Conservation (phyloP, 2,329 filamentous ascomycete species). For the Neophaeococcomyces aloes region DNA sequence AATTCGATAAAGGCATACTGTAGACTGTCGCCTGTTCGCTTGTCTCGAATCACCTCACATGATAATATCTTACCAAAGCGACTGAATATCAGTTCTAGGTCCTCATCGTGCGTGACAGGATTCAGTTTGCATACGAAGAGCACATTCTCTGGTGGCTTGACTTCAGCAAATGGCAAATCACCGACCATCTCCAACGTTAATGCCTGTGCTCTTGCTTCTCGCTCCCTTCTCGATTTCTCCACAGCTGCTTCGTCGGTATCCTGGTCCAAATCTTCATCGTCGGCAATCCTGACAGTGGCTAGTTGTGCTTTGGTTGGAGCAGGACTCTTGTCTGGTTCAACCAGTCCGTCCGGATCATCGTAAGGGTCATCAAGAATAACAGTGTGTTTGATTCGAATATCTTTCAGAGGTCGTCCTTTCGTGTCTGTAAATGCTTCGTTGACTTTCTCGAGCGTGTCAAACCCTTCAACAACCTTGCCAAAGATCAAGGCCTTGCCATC, state of each 20-base stretch:
- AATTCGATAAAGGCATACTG: slow-evolving; percentile 99
- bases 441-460: slow-evolving; percentile 87
- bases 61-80: slow-evolving; percentile 92
- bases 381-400: slow-evolving; percentile 90
- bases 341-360: slow-evolving; percentile 64
- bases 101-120: slow-evolving; percentile 87
- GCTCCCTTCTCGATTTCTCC: slow-evolving; percentile 71
- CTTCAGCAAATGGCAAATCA: slow-evolving; percentile 91
- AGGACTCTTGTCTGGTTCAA: slow-evolving; percentile 70
- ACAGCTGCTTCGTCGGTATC: slow-evolving; percentile 69
- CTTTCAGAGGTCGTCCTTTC: slow-evolving; percentile 75
- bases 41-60: slow-evolving; percentile 91
- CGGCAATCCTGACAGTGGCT: slow-evolving; percentile 80
- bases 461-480: slow-evolving; percentile 89
- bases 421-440: slow-evolving; percentile 82
- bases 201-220: slow-evolving; percentile 86
- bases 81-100: slow-evolving; percentile 90
- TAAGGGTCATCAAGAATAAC: slow-evolving; percentile 87
- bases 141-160: slow-evolving; percentile 93
- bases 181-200: slow-evolving; percentile 96
- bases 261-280: slow-evolving; percentile 72
- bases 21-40: slow-evolving; percentile 83
- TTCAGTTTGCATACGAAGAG: slow-evolving; percentile 98
- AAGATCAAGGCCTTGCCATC: slow-evolving; percentile 94
- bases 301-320: slow-evolving; percentile 74